These are phyloP conservation scores for Rosa rugosa DNA, from an alignment of 306 rosid species.

Conservation along the genomic window DNA sequence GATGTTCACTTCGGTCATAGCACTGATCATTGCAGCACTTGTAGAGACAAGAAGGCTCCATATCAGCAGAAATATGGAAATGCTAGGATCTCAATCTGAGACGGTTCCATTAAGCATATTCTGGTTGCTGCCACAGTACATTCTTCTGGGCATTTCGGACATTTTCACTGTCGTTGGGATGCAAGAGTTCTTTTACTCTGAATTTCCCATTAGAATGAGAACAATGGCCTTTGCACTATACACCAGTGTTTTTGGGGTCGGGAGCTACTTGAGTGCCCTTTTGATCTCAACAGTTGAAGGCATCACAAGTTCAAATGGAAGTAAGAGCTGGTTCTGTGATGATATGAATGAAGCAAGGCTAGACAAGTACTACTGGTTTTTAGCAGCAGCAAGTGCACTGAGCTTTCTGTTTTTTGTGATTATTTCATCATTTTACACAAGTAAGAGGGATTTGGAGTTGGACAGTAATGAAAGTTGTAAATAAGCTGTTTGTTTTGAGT, in stretches of 20 bases:
- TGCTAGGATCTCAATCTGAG: slow-evolving; percentile 27
- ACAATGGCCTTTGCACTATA: slow-evolving; percentile 79
- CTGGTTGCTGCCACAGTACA: slow-evolving; percentile 89
- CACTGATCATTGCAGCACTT: slow-evolving; percentile 75
- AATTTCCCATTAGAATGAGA: slow-evolving; percentile 77
- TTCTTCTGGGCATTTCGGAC: slow-evolving; percentile 79
- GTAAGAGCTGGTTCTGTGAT: slow-evolving; percentile 78
- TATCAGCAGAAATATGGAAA: slow-evolving; percentile 39
- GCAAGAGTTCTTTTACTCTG: slow-evolving; percentile 94
- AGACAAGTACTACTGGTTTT: slow-evolving; percentile 79
- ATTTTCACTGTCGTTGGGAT: slow-evolving; percentile 94
- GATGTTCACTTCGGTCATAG: slow-evolving; percentile 80
- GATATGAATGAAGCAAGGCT: slow-evolving; percentile 76
- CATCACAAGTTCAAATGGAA: slow-evolving; percentile 46
- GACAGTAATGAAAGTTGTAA: slow-evolving; percentile 33
- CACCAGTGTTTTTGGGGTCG: slow-evolving; percentile 90
- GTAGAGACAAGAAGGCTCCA: slow-evolving; percentile 74
- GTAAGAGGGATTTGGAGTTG: slow-evolving; percentile 37
- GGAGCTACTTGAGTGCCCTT: slow-evolving; percentile 85
- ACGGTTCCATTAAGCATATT: slow-evolving; percentile 67
- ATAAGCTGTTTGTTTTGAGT: slow-evolving; percentile 24
- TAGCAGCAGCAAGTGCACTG: slow-evolving; percentile 50
- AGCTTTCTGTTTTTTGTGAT: slow-evolving; percentile 57
- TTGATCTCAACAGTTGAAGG: slow-evolving; percentile 64
- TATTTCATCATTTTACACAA: slow-evolving; percentile 53